Percentiles rank a stretch among this genome's conserved stretches.
Conservation (phyloP, 176 grass and related monocot species). For the Luzula sylvatica region DNA sequence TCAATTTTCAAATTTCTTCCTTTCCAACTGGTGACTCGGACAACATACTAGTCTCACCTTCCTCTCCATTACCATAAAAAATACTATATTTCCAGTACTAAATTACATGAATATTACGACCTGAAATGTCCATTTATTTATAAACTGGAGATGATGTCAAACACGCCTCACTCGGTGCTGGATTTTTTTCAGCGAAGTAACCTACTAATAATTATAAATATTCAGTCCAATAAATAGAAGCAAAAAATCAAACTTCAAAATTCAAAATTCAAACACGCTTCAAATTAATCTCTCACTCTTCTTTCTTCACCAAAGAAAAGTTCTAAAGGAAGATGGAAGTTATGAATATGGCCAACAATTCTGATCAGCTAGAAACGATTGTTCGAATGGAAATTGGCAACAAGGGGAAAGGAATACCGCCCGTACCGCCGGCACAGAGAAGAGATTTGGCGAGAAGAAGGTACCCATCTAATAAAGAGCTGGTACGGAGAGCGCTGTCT, state of each 20-base stretch:
- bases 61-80: not conserved
- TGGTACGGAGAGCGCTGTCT: slow-evolving; percentile 52
- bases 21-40: slow-evolving; percentile 12
- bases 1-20: slow-evolving; percentile 19
- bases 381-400: slow-evolving; percentile 2
- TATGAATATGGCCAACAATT: slow-evolving; percentile 10
- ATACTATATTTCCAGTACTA: not conserved
- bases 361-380: slow-evolving; percentile 3
- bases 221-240: not conserved
- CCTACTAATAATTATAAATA: no score
- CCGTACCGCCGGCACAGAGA: not conserved
- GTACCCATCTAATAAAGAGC: slow-evolving; percentile 33
- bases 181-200: slow-evolving; percentile 1
- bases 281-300: not conserved
- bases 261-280: not conserved
- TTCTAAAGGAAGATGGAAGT: not conserved
- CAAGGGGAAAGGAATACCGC: slow-evolving; percentile 1
- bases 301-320: not conserved
- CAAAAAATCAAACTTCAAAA: not conserved
- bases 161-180: not conserved
- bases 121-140: not conserved
- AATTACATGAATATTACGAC: not conserved
- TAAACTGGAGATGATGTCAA: not conserved
- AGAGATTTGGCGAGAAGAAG: not conserved
- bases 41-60: not conserved